Percentiles rank a stretch among this genome's conserved stretches.
phyloP scores from a whole-genome alignment of 1,139 yeast species.

The Scheffersomyces quercinus region DNA sequence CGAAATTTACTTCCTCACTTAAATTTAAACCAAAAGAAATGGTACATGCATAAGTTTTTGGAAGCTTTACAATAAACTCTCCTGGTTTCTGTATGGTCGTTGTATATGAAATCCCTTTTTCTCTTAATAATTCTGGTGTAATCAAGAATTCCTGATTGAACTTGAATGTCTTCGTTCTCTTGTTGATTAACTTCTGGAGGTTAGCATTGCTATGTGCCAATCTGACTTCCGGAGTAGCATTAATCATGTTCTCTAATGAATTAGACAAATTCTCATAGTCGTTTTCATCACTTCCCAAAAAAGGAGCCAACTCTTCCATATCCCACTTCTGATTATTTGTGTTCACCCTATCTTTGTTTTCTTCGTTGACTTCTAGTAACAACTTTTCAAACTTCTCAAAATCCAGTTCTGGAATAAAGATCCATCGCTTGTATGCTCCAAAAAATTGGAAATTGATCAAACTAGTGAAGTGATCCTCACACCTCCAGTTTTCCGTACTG shows the following conservation, averaged over 20 bases:
- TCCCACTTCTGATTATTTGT: slow-evolving; percentile 25
- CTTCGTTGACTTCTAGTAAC: slow-evolving; percentile 17
- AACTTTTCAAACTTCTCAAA: slow-evolving; percentile 62
- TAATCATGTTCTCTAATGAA: slow-evolving; percentile 33
- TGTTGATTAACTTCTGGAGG: slow-evolving; percentile 28
- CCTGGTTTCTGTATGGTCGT: slow-evolving; percentile 59
- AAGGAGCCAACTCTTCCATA: slow-evolving; percentile 16
- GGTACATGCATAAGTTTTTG: slow-evolving; percentile 51
- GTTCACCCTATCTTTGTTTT: slow-evolving; percentile 18
- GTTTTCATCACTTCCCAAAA: slow-evolving; percentile 16
- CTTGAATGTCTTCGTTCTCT: slow-evolving; percentile 8
- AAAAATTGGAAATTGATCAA: slow-evolving; percentile 65
- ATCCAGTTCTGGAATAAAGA: slow-evolving; percentile 71
- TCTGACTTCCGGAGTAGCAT: slow-evolving; percentile 26
- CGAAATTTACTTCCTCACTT: slow-evolving; percentile 57
- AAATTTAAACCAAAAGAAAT: slow-evolving; percentile 57
- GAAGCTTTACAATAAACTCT: slow-evolving; percentile 58
- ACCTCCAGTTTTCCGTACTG: slow-evolving; percentile 70
- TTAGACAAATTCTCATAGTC: slow-evolving; percentile 28
- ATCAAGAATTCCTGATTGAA: slow-evolving; percentile 45
- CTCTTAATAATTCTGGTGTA: slow-evolving; percentile 48
- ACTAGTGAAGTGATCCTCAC: slow-evolving; percentile 76
- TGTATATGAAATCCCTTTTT: slow-evolving; percentile 47
- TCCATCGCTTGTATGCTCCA: slow-evolving; percentile 79
- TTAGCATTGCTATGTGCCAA: slow-evolving; percentile 21